Base-by-base conservation (phyloP, 306 rosid species). In the Inga laurina region DNA sequence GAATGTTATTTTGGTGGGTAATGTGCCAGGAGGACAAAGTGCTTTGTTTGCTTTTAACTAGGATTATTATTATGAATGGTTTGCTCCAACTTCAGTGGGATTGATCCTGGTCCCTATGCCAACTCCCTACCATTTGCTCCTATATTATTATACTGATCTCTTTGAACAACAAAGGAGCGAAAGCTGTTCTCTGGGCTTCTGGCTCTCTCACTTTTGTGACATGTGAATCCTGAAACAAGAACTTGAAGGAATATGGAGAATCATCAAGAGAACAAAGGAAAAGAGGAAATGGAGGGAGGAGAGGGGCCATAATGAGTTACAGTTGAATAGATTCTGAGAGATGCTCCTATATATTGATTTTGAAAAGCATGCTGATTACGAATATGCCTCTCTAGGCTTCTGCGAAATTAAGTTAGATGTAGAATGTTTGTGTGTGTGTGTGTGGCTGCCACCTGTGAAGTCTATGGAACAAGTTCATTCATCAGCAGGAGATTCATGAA, bases 21-120 rank as follows among this genome's bases (percentile, higher is more conserved):
- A 72, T 82, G 87, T 85, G 90, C 81, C 79, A 72, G 59, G 84
- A 90, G 57, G 84, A 89, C 91, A 90, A 86, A 79, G 87, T 79
- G 82, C 48, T 24, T 69, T 10, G 69, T 72, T 80, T 85, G 84
- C 85, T 91, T 91, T 87, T 62, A 79, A 74, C 21, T 19, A 10
- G 5, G 7, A 16, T 16, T 52, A 81, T 84, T 61, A 76, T 62
- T 62, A 8, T 71, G 62, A 76, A 3, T 76, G 82, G 81, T 85
- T 76, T 69, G 85, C 83, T 86, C 86, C 84, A 32, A 86, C 57
- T 82, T 80, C 68, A 56, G 73, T 82, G 89, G 83, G 88, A 85
- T 39, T 6, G 43, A 7, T 75, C 68, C 81, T 72, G 22, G 4
- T 84, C 85, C 80, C 82, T 77, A 74, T 57, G 68, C 37, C 19